Percentiles rank a stretch among this genome's conserved stretches.
Conservation (phyloP, 1,284 basidiomycete genomes). For the Erythrobasidium hasegawianum region DNA sequence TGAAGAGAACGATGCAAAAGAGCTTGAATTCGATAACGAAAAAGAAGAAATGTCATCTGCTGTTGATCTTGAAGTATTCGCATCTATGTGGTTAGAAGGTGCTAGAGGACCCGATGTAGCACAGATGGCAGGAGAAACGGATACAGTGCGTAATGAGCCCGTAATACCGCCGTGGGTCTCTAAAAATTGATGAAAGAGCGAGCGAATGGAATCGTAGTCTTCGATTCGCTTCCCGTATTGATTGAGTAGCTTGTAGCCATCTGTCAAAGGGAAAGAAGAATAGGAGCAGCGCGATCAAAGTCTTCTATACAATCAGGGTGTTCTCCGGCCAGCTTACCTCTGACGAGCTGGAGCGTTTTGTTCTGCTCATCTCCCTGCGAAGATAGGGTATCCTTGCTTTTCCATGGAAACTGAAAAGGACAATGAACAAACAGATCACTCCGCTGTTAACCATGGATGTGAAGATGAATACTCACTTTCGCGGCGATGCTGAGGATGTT, state of each 20-base stretch:
- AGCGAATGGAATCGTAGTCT: constrained; percentile 5
- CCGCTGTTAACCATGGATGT: not conserved
- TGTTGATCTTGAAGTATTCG: not conserved
- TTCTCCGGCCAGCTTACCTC: constrained; percentile 5
- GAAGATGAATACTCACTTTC: constrained; percentile 12
- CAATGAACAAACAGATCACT: too few relatives aligned
- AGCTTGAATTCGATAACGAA: not conserved
- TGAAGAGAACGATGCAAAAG: not conserved
- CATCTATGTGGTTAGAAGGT: not conserved
- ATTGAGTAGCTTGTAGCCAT: constrained; percentile 27
- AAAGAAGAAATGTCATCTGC: not conserved
- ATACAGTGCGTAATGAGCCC: constrained; percentile 13
- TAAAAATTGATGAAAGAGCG: constrained; percentile 11
- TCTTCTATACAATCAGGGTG: not conserved
- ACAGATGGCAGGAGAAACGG: constrained; percentile 1
- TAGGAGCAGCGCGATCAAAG: not conserved
- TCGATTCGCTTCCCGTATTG: constrained; percentile 19
- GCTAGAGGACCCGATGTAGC: not conserved
- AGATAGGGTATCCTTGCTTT: constrained; percentile 14
- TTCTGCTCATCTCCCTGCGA: constrained; percentile 27
- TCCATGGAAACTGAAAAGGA: constrained; percentile 23
- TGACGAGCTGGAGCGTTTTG: constrained; percentile 12
- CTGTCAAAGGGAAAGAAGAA: not conserved
- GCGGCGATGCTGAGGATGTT: constrained; percentile 26
- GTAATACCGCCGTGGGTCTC: constrained; percentile 25